Conservation (phyloP, 2,329 filamentous ascomycete genomes). For the Aureobasidium zeae region DNA sequence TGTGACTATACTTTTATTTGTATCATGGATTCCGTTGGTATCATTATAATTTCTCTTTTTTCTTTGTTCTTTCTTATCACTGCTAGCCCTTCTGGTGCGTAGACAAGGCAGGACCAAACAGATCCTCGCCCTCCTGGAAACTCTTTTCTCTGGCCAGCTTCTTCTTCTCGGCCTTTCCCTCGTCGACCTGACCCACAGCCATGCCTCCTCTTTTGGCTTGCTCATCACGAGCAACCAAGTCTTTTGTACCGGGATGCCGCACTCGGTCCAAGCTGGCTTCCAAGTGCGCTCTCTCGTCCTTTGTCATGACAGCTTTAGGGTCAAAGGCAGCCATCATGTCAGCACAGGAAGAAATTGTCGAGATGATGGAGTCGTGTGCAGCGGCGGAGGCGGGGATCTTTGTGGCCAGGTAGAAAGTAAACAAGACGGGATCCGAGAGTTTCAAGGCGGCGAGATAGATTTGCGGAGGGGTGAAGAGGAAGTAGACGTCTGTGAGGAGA, state of each 20-base stretch:
- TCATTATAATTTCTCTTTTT: not conserved
- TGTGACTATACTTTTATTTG: not conserved
- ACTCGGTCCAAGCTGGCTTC: slow-evolving; percentile 64
- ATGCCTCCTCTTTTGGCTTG: slow-evolving; percentile 43
- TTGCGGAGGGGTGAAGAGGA: slow-evolving; percentile 88
- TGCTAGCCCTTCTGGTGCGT: slow-evolving; percentile 2
- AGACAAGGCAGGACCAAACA: slow-evolving; percentile 32
- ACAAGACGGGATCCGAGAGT: slow-evolving; percentile 60
- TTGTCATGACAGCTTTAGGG: slow-evolving; percentile 22
- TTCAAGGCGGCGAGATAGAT: slow-evolving; percentile 79
- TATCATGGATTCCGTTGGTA: not conserved
- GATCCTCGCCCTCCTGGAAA: slow-evolving; percentile 31
- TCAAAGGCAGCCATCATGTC: slow-evolving; percentile 28
- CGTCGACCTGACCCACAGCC: slow-evolving; percentile 32
- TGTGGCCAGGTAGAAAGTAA: slow-evolving; percentile 37
- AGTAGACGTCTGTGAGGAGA: slow-evolving; percentile 88
- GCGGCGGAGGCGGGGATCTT: slow-evolving; percentile 30
- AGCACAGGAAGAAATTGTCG: slow-evolving; percentile 33
- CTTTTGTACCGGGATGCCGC: slow-evolving; percentile 62
- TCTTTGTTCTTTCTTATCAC: not conserved
- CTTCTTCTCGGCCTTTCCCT: slow-evolving; percentile 36
- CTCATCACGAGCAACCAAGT: slow-evolving; percentile 60
- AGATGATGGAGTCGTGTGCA: slow-evolving; percentile 29
- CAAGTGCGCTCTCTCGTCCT: slow-evolving; percentile 32
- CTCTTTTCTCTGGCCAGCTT: slow-evolving; percentile 37